These are phyloP conservation scores for Neospermospora avenae DNA, from an alignment of 2,329 filamentous ascomycete species.

Conservation along the genomic window DNA sequence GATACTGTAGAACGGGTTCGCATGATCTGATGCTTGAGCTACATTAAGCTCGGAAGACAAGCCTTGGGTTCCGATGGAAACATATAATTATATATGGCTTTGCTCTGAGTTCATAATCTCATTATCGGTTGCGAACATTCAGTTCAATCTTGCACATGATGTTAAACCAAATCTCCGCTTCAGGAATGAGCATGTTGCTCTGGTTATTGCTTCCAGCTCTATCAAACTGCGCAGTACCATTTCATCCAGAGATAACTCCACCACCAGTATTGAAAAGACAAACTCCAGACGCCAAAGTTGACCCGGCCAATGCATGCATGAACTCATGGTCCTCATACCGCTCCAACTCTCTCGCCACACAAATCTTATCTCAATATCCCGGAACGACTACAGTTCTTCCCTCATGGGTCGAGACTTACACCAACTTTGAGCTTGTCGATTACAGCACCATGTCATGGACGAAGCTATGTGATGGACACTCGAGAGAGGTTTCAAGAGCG, in stretches of 20 bases:
- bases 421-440: not conserved
- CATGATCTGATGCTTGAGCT: not conserved
- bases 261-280: not conserved
- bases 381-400: not conserved
- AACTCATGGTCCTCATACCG: not conserved
- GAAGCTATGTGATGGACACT: not conserved
- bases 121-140: not conserved
- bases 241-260: not conserved
- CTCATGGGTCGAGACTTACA: not conserved
- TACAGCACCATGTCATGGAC: not conserved
- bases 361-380: not conserved
- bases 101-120: not conserved
- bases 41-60: not conserved
- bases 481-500: not conserved
- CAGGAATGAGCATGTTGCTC: not conserved
- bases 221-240: not conserved
- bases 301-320: not conserved
- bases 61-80: not conserved
- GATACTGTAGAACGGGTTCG: not conserved
- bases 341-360: not conserved
- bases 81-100: not conserved
- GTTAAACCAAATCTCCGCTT: not conserved
- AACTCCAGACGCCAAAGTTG: not conserved
- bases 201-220: not conserved
- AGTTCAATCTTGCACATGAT: not conserved